These are phyloP conservation scores for Fusarium sp. DNA, from an alignment of 2,329 filamentous ascomycete genomes.

Conservation along the genomic window DNA sequence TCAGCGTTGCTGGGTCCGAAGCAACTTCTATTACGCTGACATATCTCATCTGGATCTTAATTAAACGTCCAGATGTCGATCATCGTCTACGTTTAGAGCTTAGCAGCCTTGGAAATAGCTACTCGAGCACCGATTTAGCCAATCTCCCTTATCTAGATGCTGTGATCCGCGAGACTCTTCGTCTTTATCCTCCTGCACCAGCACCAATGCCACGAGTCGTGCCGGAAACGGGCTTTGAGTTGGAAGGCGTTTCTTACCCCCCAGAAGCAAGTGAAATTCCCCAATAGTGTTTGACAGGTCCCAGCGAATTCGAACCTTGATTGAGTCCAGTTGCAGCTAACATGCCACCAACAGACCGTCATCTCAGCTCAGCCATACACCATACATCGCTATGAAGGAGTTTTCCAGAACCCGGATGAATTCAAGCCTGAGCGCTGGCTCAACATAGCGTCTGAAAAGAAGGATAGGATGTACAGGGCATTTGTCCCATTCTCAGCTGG, in stretches of 20 bases:
- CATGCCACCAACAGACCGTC: neutral
- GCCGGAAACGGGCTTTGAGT: neutral
- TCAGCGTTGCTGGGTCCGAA: too few species aligned
- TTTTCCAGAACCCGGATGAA: neutral
- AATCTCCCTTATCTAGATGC: neutral
- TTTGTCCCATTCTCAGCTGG: neutral
- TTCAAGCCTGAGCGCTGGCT: neutral
- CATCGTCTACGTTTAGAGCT: too few species aligned
- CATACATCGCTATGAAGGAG: neutral
- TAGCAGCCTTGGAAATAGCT: too few species aligned
- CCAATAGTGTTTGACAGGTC: too few species aligned
- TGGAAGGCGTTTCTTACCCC: neutral
- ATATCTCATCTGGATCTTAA: too few species aligned
- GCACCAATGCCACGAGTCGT: neutral
- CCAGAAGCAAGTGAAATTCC: neutral
- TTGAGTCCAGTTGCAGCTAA: neutral
- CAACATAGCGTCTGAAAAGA: neutral
- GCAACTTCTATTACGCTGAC: too few species aligned
- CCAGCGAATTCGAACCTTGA: too few species aligned
- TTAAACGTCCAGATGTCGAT: too few species aligned
- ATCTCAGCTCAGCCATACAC: neutral
- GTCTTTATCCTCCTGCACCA: neutral
- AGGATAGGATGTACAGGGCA: neutral
- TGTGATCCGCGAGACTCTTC: neutral
- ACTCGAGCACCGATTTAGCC: neutral